Evolutionary conservation across 1,139 yeast genomes (phyloP), one percentile per base, ranked within the genome.

Genomic region (Kodamaea alishanica): DNA sequence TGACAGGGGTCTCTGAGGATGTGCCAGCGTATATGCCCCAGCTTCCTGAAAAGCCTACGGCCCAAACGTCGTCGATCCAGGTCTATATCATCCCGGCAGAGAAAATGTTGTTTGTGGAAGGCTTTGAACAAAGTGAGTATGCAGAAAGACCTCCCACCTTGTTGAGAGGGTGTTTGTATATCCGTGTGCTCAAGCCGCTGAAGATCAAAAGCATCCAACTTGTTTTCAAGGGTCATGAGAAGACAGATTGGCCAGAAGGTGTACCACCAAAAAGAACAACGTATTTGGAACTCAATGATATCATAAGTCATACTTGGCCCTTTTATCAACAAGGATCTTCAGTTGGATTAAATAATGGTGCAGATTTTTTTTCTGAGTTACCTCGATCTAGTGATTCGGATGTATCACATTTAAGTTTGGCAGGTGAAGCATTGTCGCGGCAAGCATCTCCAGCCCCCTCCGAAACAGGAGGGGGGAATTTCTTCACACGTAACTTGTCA

Each of bases 201-300:
- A 88, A 83, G 59, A 69, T 92, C 48, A 88, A 85, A 59, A 61
- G 78, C 28, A 77, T 92, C n/a, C 60, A 69, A 3, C 65, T 92
- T 38, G 65, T 73, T 2, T 83, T 92, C 55, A 75, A 76, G 45
- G 98, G 97, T 1, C 59, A 64, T 1, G 78, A 87, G 32, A 70
- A 86, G 46, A 92, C 98, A 0, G 97, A 92, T 48, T 92, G 98
- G 97, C 98, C 97, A 2, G 98, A 94, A 54, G 98, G 97, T 1
- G 89, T 90, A 24, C 98, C 98, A 0, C 97, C 97, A 0, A 87
- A 85, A 55, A 79, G 80, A 52, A 68, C 70, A 23, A 83, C 79
- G 22, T 81, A 77, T 45, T 58, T 61, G 24, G 98, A 92, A 54
- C 59, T 73, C 23, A 77, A 75, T 46, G 85, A 79, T 42, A 59